phyloP scores from a whole-genome alignment of 2,329 filamentous ascomycete species.

The Penicillium nordicum region DNA sequence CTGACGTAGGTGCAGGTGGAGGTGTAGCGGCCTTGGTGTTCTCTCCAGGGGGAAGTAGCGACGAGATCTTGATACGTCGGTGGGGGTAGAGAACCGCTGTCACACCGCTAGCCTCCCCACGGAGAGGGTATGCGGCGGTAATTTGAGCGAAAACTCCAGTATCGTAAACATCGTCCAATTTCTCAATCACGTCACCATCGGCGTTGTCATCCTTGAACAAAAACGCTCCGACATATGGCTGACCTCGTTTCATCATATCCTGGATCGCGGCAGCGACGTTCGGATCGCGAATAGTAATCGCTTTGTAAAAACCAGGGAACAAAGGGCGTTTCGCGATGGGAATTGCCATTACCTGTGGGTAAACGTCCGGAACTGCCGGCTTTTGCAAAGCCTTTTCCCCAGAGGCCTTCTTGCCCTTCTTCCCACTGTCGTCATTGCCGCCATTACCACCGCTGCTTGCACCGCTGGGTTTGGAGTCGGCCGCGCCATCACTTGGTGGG shows the following conservation, averaged over 20 bases:
- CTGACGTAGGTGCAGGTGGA: constrained; percentile 25
- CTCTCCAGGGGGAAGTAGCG: constrained; percentile 66
- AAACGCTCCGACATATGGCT: constrained; percentile 96
- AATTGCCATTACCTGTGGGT: constrained; percentile 96
- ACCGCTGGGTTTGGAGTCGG: constrained; percentile 53
- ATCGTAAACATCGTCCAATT: constrained; percentile 85
- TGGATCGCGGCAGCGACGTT: constrained; percentile 89
- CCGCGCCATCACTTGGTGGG: constrained; percentile 33
- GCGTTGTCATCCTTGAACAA: constrained; percentile 94
- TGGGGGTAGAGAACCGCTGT: constrained; percentile 96
- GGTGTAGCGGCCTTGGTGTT: constrained; percentile 30
- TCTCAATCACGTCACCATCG: constrained; percentile 91
- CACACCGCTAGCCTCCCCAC: constrained; percentile 75
- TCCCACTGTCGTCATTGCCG: constrained; percentile 61
- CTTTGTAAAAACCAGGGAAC: constrained; percentile 98
- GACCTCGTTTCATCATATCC: constrained; percentile 93
- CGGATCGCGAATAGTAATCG: constrained; percentile 90
- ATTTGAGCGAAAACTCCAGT: constrained; percentile 97
- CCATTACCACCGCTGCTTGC: constrained; percentile 48
- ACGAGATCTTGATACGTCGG: constrained; percentile 85
- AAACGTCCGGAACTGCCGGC: constrained; percentile 86
- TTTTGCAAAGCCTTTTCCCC: constrained; percentile 78
- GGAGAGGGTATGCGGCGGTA: constrained; percentile 87
- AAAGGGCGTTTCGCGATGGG: constrained; percentile 90
- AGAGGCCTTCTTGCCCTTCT: constrained; percentile 65